Evolutionary conservation across 305 asterid species (phyloP).

Genomic region (Solanum hybrid): DNA sequence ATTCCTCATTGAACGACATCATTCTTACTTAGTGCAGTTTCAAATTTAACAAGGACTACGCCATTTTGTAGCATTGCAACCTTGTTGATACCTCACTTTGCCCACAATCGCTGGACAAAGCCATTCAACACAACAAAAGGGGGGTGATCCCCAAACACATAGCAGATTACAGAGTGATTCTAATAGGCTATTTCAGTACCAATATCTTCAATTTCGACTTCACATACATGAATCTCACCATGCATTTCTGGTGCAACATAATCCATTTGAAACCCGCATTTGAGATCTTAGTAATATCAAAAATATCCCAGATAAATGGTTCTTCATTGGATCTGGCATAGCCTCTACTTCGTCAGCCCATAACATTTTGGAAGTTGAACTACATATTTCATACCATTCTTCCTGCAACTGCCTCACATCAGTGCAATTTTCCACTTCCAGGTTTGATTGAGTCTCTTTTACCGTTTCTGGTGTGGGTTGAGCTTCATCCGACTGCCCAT

Average conservation of each 20-base stretch:
- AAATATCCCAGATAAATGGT: background rate
- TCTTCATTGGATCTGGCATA: background rate
- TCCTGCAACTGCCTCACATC: background rate
- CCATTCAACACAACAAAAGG: background rate
- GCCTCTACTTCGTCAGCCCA: background rate
- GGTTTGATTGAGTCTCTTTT: background rate
- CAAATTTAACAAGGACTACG: background rate
- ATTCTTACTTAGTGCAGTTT: background rate
- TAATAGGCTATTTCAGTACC: background rate
- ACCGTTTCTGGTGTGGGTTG: too few species aligned
- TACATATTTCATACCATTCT: background rate
- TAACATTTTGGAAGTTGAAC: background rate
- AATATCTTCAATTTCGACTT: background rate
- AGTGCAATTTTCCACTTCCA: background rate
- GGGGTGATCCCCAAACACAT: background rate
- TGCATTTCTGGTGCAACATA: background rate
- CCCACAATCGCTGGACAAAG: background rate
- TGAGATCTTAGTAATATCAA: background rate
- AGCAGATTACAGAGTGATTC: background rate
- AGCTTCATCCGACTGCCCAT: too few species aligned
- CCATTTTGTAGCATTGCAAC: background rate
- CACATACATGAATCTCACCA: background rate
- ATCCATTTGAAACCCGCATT: background rate
- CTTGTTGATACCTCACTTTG: background rate
- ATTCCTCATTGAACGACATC: background rate